A percentile compares a stretch with the other conserved stretches of the same genome.
These are phyloP conservation scores for Aristolochia contorta DNA, from an alignment of 164 flowering plant species.

Conservation along the genomic window DNA sequence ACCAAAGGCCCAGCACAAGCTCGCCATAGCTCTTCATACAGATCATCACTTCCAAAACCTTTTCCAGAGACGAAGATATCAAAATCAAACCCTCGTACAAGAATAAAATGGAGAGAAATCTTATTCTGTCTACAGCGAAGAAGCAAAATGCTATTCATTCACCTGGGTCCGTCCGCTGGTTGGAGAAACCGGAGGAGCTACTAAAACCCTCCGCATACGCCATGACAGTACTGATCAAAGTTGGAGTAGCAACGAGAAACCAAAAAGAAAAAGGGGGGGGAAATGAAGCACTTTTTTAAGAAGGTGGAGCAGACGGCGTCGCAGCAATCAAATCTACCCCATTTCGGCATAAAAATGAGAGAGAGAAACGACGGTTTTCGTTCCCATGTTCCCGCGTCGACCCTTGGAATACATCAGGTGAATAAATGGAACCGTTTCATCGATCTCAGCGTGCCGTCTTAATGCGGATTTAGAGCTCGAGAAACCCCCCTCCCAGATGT, in stretches of 20 bases:
- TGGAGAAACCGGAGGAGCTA: neutral
- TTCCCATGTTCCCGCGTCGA: no score
- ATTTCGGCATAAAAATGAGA: neutral
- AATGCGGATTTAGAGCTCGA: no score
- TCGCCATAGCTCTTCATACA: slow-evolving; percentile 78
- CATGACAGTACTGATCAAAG: slow-evolving; percentile 1
- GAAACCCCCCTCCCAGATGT: neutral
- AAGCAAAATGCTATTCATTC: neutral
- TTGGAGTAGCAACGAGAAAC: neutral
- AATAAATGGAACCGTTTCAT: neutral
- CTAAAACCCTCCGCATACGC: slow-evolving; percentile 3
- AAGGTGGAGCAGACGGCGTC: no score
- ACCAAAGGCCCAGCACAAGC: slow-evolving; percentile 91
- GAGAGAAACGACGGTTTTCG: neutral
- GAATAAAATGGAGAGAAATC: neutral
- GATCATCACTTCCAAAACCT: slow-evolving; percentile 22
- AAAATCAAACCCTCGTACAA: neutral
- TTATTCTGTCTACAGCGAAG: neutral
- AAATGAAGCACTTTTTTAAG: no score
- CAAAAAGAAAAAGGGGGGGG: neutral
- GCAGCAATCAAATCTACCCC: neutral
- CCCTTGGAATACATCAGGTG: neutral
- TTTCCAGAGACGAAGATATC: slow-evolving; percentile 1
- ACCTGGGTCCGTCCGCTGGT: neutral
- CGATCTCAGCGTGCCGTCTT: no score